Evolutionary conservation across 768 basidiomycete species (phyloP).

Genomic region (Amanita muscaria): DNA sequence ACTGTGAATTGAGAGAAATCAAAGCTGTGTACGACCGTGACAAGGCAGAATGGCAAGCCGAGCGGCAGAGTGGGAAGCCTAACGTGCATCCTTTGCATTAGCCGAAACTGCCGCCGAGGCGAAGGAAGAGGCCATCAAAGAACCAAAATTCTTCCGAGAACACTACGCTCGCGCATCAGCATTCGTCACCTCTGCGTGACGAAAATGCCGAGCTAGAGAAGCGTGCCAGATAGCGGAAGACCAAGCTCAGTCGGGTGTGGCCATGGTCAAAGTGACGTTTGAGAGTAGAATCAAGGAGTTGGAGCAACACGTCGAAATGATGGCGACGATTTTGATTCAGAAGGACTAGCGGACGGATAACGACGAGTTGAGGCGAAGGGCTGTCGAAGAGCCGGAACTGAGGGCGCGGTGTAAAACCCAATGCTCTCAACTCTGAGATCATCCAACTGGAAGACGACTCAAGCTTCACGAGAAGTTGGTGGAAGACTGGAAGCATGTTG

Average conservation of each 20-base stretch:
- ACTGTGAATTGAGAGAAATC: slow-evolving; percentile 11
- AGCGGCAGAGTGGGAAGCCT: no score
- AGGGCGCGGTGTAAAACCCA: slow-evolving; percentile 23
- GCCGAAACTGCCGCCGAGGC: slow-evolving; percentile 21
- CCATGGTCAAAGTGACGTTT: slow-evolving; percentile 40
- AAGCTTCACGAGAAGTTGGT: slow-evolving; percentile 15
- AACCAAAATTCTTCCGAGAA: slow-evolving; percentile 46
- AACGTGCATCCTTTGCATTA: slow-evolving; percentile 18
- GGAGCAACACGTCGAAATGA: slow-evolving; percentile 35
- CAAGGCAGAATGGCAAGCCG: slow-evolving; percentile 21
- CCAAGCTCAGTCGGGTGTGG: slow-evolving; percentile 48
- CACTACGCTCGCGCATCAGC: slow-evolving; percentile 45
- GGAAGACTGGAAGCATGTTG: slow-evolving; percentile 17
- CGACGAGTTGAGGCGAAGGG: slow-evolving; percentile 44
- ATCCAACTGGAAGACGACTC: slow-evolving; percentile 11
- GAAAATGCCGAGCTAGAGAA: slow-evolving; percentile 46
- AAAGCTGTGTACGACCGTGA: slow-evolving; percentile 13
- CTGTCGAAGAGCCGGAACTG: slow-evolving; percentile 51
- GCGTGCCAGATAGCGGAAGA: slow-evolving; percentile 40
- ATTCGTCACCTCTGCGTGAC: slow-evolving; percentile 30
- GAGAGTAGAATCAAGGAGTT: slow-evolving; percentile 36
- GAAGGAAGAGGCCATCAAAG: slow-evolving; percentile 32
- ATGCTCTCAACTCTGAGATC: slow-evolving; percentile 15
- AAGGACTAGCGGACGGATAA: slow-evolving; percentile 51
- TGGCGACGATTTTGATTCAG: slow-evolving; percentile 42